Base-by-base conservation (phyloP, 2,329 filamentous ascomycete genomes). In the Beauveria sp. region DNA sequence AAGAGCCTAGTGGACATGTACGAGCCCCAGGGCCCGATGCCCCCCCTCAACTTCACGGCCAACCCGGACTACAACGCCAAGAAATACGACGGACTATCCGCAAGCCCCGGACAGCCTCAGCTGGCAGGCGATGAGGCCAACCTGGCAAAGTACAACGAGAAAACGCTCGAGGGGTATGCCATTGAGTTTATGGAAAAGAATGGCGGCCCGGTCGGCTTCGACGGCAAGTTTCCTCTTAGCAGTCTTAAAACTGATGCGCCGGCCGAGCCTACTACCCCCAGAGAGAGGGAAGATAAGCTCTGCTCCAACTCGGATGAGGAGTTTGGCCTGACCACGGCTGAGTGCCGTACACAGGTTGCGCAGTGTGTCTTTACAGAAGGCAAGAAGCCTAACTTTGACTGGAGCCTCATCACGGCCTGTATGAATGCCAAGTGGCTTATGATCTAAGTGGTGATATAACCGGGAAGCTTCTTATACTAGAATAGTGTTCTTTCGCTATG, bases 171-270 rank as follows among this genome's bases (percentile, higher is more conserved):
- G 40, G 38, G 38, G 24, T 55, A 55, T n/a, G 52, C 40, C 1
- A 55, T 55, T 43, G 52, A 55, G 14, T 55, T 55, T 18, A 55
- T 55, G 52, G 22, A 55, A 10, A 55, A 55, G 40, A 55, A 55
- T 20, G 52, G 52, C 9, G 40, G 18, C 5, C 22, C 18, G 38
- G 52, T 55, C 16, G 52, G 52, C 1, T 55, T 16, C 4, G 52
- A 55, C 9, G 52, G 52, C 38, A 28, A 14, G 10, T 55, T 55
- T 10, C 52, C 52, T n/a, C 52, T 55, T 9, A 45, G 38, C 9
- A 8, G 1, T 12, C 52, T 55, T 0, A 16, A 45, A 40, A 8
- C 16, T 3, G 10, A 43, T n/a, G 52, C 38, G 12, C 22, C 52
- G 38, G 14, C 38, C 38, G 18, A 45, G 40, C 38, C 51, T 3